Base-by-base conservation (phyloP, 495 filamentous ascomycete species). In the Podospora bellae-mahoneyi region DNA sequence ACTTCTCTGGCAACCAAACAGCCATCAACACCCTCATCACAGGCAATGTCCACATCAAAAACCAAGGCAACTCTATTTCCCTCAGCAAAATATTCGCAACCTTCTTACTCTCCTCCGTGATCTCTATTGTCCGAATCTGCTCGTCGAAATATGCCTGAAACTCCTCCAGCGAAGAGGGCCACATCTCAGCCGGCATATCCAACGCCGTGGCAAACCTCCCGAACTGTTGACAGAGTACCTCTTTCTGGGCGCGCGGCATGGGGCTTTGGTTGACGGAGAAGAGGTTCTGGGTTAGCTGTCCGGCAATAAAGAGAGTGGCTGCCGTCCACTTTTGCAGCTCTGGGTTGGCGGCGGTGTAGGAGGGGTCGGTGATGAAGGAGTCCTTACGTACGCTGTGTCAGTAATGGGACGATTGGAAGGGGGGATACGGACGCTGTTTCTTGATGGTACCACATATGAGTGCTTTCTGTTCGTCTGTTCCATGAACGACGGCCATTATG, bases 291-390 rank as follows among this genome's bases (percentile, higher is more conserved):
- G 27, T 34, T 5, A 15, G 2, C 4, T 23, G 16, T 28, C 57
- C 63, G 3, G 60, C 66, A 16, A 68, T 39, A 34, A 72, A 74
- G 23, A 74, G 19, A 3, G 72, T 76, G 7, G 68, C 72, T 1
- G 74, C 74, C 1, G 70, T 68, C 74, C 74, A 76, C 27, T 71
- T 69, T 30, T 76, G 72, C 9, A 74, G 66, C 18, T 72, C 66
- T 7, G 68, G 64, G 66, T 76, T 67, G 7, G 62, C 56, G 3
- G 74, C 74, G 56, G 70, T 55, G 63, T 76, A 76, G 1, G 30
- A 15, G 0, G 19, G 59, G 5, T 66, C 66, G 15, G 63, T 63
- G 15, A 71, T 66, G 27, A 30, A 48, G 7, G 62, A 18, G 32
- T 71, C 55, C 20, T 57, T 19, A n/a, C n/a, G n/a, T n/a, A n/a